phyloP scores from a whole-genome alignment of 1,284 basidiomycete species.

The Xanthoconium separans region DNA sequence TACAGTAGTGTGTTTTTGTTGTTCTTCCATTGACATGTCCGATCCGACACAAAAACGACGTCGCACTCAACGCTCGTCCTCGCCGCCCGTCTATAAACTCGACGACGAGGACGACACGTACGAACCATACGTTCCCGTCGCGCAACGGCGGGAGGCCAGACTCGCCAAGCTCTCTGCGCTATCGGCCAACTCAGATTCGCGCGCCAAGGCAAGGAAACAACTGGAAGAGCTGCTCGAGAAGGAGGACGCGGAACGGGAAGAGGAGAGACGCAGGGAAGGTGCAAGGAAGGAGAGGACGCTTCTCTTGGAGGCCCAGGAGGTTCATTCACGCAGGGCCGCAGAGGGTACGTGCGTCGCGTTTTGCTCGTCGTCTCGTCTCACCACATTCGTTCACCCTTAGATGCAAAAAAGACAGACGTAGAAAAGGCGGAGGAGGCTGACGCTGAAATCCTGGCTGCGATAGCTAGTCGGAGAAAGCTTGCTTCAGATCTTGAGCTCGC shows the following conservation, averaged over 20 bases:
- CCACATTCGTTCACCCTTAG: conserved; percentile 38
- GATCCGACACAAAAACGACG: conserved; percentile 43
- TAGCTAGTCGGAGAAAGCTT: conserved; percentile 87
- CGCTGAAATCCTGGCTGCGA: conserved; percentile 87
- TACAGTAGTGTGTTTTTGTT: too few relatives aligned
- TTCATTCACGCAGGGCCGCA: conserved; percentile 75
- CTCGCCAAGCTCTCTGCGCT: conserved; percentile 71
- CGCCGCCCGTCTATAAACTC: conserved; percentile 56
- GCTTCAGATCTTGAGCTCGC: conserved; percentile 92
- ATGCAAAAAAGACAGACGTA: conserved; percentile 80
- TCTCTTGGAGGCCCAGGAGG: conserved; percentile 89
- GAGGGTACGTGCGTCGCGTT: conserved; percentile 58
- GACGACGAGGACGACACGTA: conserved; percentile 69
- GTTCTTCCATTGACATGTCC: conserved; percentile 26
- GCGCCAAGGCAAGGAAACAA: conserved; percentile 50
- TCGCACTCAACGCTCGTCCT: conserved; percentile 53
- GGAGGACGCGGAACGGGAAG: conserved; percentile 74
- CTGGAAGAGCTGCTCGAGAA: conserved; percentile 65
- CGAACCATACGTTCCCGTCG: conserved; percentile 86
- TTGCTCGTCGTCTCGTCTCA: conserved; percentile 4
- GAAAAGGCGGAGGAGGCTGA: conserved; percentile 89
- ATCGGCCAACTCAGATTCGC: conserved; percentile 52
- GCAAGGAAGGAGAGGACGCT: conserved; percentile 82
- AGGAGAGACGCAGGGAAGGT: conserved; percentile 71
- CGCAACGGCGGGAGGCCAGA: conserved; percentile 80